Evolutionary conservation across 1,284 basidiomycete genomes (phyloP).

Genomic region (Tilletia indica): DNA sequence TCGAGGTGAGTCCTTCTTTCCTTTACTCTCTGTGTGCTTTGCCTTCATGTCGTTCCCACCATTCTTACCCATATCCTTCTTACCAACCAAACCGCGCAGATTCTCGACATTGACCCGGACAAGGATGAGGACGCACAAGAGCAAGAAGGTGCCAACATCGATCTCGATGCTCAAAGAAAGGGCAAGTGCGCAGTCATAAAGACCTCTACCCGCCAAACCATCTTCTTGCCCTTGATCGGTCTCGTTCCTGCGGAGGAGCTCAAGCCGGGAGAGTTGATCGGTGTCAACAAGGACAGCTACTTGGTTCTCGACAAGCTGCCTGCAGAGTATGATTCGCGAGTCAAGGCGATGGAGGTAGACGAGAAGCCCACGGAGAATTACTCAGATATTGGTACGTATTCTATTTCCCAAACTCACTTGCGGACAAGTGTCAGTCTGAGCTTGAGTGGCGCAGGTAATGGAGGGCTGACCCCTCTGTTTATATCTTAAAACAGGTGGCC

Average conservation of each 20-base stretch:
- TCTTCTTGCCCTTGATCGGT: conserved; percentile 96
- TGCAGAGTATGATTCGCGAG: conserved; percentile 73
- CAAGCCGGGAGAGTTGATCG: conserved; percentile 87
- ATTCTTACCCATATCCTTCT: too few relatives aligned
- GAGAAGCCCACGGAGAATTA: conserved; percentile 76
- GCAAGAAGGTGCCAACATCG: conserved; percentile 76
- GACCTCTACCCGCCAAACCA: conserved; percentile 90
- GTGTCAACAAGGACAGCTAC: conserved; percentile 99
- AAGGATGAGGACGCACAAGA: conserved; percentile 76
- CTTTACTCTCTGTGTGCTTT: background rate
- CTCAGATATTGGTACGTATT: conserved; percentile 66
- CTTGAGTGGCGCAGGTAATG: background rate
- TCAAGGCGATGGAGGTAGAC: conserved; percentile 91
- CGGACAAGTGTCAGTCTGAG: background rate
- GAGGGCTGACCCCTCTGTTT: background rate
- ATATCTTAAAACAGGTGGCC: conserved; percentile 54
- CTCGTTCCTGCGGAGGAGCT: conserved; percentile 88
- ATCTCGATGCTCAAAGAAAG: conserved; percentile 88
- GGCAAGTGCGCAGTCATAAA: conserved; percentile 99
- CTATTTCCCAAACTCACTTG: too few relatives aligned
- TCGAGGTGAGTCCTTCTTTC: conserved; percentile 31
- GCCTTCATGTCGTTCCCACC: too few relatives aligned
- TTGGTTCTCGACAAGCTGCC: conserved; percentile 86
- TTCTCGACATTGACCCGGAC: conserved; percentile 84
- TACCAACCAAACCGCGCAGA: conserved; percentile 60